Evolutionary conservation across 2,329 filamentous ascomycete species (phyloP).

Genomic region (Fusarium sp.): DNA sequence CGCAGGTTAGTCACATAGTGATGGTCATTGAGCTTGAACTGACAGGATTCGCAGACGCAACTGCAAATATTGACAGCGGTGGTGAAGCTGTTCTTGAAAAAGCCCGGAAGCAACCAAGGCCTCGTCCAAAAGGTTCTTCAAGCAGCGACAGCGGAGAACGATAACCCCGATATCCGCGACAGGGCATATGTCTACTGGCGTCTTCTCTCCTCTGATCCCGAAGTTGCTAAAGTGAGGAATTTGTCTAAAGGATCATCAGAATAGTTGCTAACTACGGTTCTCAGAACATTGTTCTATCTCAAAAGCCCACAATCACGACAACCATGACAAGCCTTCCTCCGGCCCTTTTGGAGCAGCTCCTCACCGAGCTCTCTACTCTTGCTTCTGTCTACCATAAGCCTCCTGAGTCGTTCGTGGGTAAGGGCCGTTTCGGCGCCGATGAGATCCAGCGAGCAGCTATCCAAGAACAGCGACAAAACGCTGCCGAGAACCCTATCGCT

Average conservation of each 20-base stretch:
- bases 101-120: conserved; percentile 88
- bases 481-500: conserved; percentile 92
- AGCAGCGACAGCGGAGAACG: conserved; percentile 90
- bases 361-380: conserved; percentile 90
- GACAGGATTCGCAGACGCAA: conserved; percentile 73
- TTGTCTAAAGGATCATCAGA: not conserved
- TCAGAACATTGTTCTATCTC: conserved; percentile 84
- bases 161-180: conserved; percentile 97
- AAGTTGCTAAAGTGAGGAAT: conserved; percentile 79
- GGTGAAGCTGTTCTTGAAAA: conserved; percentile 97
- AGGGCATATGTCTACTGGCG: conserved; percentile 99
- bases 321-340: conserved; percentile 92
- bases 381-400: conserved; percentile 99
- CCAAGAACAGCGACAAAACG: conserved; percentile 93
- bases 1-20: conserved; percentile 69
- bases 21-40: not conserved
- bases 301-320: conserved; percentile 92
- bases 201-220: conserved; percentile 88
- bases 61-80: conserved; percentile 96
- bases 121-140: conserved; percentile 96
- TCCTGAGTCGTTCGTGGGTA: conserved; percentile 96
- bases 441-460: conserved; percentile 95
- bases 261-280: not conserved
- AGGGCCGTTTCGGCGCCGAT: conserved; percentile 92
- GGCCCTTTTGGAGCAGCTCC: conserved; percentile 85